Evolutionary conservation across 176 grass and related monocot species (phyloP).

Genomic region (Bothriochloa decipiens): DNA sequence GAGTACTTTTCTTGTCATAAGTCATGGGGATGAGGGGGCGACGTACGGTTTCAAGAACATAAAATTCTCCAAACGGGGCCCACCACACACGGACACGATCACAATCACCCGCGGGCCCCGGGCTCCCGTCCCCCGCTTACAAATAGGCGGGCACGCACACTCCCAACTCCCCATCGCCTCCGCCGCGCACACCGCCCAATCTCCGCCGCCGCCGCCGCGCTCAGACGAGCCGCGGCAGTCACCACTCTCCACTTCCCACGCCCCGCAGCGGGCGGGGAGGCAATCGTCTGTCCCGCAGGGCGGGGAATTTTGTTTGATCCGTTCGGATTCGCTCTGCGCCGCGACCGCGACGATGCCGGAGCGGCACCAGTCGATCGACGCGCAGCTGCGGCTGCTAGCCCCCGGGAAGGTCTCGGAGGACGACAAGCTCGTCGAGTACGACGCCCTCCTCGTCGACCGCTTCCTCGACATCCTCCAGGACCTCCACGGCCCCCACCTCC

Average conservation of each 20-base stretch:
- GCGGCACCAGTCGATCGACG: conserved; percentile 89
- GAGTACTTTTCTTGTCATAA: background rate
- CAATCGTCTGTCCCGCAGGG: background rate
- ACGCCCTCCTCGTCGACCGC: conserved; percentile 84
- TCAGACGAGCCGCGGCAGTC: background rate
- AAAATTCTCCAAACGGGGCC: background rate
- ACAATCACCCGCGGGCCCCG: too few species aligned
- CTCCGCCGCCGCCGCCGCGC: background rate
- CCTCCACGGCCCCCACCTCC: conserved; percentile 67
- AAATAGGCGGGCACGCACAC: conserved; percentile 24
- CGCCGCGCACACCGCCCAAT: background rate
- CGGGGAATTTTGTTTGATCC: background rate
- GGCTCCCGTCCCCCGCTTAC: conserved; percentile 13
- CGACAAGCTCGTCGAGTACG: conserved; percentile 93
- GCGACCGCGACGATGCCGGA: conserved; percentile 36
- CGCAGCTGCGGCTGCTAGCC: conserved; percentile 74
- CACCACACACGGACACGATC: background rate
- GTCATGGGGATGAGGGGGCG: background rate
- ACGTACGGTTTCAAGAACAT: background rate
- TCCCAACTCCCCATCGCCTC: background rate
- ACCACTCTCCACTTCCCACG: background rate
- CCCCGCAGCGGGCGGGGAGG: background rate
- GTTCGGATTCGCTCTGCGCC: background rate
- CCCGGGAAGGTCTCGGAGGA: conserved; percentile 89
- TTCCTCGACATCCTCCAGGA: conserved; percentile 94